Evolutionary conservation across 202 grass and related monocot species (phyloP), one percentile per base, ranked within the genome.

Genomic region (Schoenoplectus triqueter): DNA sequence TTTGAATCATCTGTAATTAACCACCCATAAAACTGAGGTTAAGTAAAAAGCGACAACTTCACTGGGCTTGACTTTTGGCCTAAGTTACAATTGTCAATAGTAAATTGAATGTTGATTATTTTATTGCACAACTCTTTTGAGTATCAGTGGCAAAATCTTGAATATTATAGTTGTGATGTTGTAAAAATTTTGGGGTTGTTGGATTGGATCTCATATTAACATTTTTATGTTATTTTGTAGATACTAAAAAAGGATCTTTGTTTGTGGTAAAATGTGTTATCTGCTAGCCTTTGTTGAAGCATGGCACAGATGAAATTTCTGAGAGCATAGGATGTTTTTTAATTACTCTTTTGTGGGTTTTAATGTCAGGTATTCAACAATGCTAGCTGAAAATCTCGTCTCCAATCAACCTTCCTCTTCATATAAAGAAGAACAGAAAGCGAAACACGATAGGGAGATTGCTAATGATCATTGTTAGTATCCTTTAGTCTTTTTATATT

Each of bases 341-440:
- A 31, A 31, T 31, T 31, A 31, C 31, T 31, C 31, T 31, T 31
- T 70, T 9, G 39, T 61, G 75, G 22, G 54, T 54, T 79, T 79
- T 61, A 45, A 72, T 92, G 22, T 49, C 59, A 99, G 96, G 85
- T 99, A 99, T 90, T 99, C 96, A 0, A 99, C 96, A 88, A 99
- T 99, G 96, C 84, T 99, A 85, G 96, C 96, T 31, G 96, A 99
- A 91, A 99, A 99, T 78, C 96, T 99, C 39, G 90, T 95, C 59
- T 85, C 94, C 48, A 87, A 88, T 85, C 89, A 93, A 80, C 78
- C 87, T 87, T 86, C 87, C 7, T 86, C 72, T 84, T 71, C 13
- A n/a, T 85, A 83, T 49, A 73, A 88, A 72, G 86, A 88, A 73
- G 76, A 80, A 44, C 67, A 42, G 5, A 83, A 90, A 82, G 86